These are phyloP conservation scores for Leccinum disarticulatum DNA, from an alignment of 768 basidiomycete species.

Conservation along the genomic window DNA sequence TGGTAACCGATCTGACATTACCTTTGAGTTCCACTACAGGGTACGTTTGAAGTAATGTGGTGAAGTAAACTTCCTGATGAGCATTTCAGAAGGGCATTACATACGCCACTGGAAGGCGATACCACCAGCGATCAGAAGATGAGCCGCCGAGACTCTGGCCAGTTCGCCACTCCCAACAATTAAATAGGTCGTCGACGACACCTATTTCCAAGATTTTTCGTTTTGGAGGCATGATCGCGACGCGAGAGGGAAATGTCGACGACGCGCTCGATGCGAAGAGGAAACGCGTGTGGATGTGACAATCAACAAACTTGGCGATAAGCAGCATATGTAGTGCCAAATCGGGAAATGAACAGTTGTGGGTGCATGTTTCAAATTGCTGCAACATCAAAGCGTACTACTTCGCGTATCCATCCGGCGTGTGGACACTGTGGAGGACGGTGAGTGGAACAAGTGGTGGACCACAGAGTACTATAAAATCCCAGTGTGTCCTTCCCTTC, in stretches of 20 bases:
- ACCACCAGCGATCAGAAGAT: constrained; percentile 7
- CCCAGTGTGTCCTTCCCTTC: too few relatives aligned
- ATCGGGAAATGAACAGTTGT: neutral
- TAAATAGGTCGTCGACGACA: neutral
- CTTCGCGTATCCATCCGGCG: too few relatives aligned
- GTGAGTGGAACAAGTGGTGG: neutral
- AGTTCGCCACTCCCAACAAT: neutral
- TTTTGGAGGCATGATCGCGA: constrained; percentile 29
- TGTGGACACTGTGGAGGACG: too few relatives aligned
- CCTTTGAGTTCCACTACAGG: constrained; percentile 70
- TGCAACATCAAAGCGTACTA: too few relatives aligned
- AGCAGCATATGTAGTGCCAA: neutral
- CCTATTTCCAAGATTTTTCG: constrained; percentile 23
- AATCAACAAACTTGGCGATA: neutral
- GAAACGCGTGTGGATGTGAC: too few relatives aligned
- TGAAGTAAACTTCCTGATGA: neutral
- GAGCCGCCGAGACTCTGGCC: constrained; percentile 36
- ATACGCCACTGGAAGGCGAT: constrained; percentile 19
- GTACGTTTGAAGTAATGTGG: constrained; percentile 32
- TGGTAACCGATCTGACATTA: constrained; percentile 49
- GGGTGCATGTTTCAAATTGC: too few relatives aligned
- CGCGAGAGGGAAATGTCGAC: neutral
- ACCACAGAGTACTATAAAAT: neutral
- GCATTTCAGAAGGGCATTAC: constrained; percentile 50
- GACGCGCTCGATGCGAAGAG: neutral